A percentile compares a stretch with the other conserved stretches of the same genome.
phyloP scores from a whole-genome alignment of 768 basidiomycete genomes.

The Lepiota venenata region DNA sequence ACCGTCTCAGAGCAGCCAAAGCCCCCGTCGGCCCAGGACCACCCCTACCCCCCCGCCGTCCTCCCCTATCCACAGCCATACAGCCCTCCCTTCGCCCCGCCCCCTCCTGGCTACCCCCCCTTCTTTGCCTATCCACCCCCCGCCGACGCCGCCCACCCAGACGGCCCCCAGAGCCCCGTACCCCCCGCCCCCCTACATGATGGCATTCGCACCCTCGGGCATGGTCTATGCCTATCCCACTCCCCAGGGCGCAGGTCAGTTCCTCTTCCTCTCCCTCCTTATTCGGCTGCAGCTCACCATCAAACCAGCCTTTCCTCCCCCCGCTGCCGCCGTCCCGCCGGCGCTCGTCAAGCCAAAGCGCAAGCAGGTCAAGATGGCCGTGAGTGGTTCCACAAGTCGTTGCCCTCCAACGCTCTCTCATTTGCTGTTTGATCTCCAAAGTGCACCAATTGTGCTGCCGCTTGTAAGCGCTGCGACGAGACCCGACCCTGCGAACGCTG shows the following conservation, averaged over 20 bases:
- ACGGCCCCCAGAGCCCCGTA: constrained; percentile 29
- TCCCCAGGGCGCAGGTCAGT: constrained; percentile 35
- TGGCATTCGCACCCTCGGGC: constrained; percentile 39
- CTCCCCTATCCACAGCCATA: constrained; percentile 29
- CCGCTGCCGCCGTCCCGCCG: constrained; percentile 13
- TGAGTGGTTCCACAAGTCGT: too few species aligned
- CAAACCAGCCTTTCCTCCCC: constrained; percentile 20
- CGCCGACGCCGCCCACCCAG: constrained; percentile 31
- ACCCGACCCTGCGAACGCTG: constrained; percentile 88
- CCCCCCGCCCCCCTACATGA: constrained; percentile 37
- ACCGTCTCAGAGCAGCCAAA: constrained; percentile 34
- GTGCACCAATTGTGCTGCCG: constrained; percentile 86
- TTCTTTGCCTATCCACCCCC: constrained; percentile 41
- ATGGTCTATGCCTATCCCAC: constrained; percentile 43
- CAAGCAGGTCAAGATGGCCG: constrained; percentile 86
- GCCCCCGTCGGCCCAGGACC: constrained; percentile 26
- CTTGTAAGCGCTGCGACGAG: constrained; percentile 89
- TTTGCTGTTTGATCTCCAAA: too few species aligned
- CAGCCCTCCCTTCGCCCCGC: constrained; percentile 26
- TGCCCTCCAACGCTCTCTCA: too few species aligned
- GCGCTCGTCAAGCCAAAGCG: constrained; percentile 51
- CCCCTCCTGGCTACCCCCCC: constrained; percentile 33
- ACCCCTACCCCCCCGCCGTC: constrained; percentile 28
- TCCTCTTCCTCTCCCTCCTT: background rate
- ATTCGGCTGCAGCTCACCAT: constrained; percentile 1